Base-by-base conservation (phyloP, 1,139 yeast species). In the Sugiyamaella sp. region DNA sequence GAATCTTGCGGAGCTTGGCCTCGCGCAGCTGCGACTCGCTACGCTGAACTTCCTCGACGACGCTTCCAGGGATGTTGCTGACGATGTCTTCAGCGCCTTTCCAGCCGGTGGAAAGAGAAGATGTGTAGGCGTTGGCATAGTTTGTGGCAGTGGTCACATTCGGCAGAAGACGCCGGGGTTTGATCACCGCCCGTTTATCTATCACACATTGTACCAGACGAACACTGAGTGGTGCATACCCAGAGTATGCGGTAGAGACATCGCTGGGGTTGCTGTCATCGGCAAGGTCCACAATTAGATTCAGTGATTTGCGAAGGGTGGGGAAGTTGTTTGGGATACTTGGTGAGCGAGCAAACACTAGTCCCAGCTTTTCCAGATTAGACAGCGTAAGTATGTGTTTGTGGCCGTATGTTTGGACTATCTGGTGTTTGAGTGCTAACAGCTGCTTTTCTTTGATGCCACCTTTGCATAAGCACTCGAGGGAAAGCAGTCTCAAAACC, bases 361-460 rank as follows among this genome's bases (percentile, higher is more conserved):
- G 53, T 2, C 77, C 79, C 39, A 78, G 65, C 46, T 69, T 71
- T 29, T 74, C 68, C 38, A 82, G 67, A 17, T 70, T 64, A 46
- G 71, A 74, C 20, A 78, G 62, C 0, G 78, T 66, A 12, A 68
- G 52, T 1, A 78, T 64, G 47, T 79, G 75, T 52, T 76, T 71
- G 56, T 82, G 70, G 0, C 96, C 96, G 63, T 78, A 86, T 46
- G 80, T 77, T 52, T 80, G 82, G 17, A 81, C 66, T 3, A 86
- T 68, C 53, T 79, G 83, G 8, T 69, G 72, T 50, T 78, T 75
- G 20, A 87, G 65, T 19, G 62, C 62, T 2, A 78, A 81, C 58
- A 79, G 76, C 59, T 86, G 90, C 53, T 75, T 79, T 48, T 78
- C 84, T 53, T 80, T 77, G 32, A 89, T 68, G 0, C 96, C 96